Base-by-base conservation (phyloP, 805 yeast genomes). In the Schwanniomyces yamadae region DNA sequence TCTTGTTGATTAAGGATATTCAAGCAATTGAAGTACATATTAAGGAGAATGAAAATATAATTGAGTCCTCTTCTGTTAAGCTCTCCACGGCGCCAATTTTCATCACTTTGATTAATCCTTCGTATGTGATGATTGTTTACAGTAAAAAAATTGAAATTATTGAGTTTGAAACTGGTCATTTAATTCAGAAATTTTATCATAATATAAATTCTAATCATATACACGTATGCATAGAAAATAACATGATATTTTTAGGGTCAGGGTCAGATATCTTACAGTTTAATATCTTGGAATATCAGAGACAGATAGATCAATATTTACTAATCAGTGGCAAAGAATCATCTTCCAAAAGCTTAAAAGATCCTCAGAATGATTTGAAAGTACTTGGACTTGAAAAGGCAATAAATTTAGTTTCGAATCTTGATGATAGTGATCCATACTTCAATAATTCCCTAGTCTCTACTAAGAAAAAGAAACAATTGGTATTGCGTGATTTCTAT, bases 301-400 rank as follows among this genome's bases (percentile, higher is more conserved):
- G 53, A 20, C 72, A 67, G 38, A 52, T 67, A 10, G 66, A 63
- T 23, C 69, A 64, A 33, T 67, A 52, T 36, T 44, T 65, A 16
- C 50, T 52, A 8, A 37, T 36, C 3, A 44, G 49, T 10, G 57
- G 55, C 5, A 52, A 46, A 35, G 48, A 46, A 3, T 31, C 43
- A 1, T 20, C 43, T 1, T 26, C 37, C 8, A 45, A 44, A 15
- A 45, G 37, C 21, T 36, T 40, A 10, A 53, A 45, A 22, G 66
- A 59, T 25, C 59, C 62, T 4, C 36, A 33, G 3, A 46, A 53
- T 23, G 71, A 66, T 39, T 39, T 54, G 20, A 48, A 58, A 12
- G 37, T 62, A 5, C 43, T 52, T 12, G 74, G 72, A 0, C 36
- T 67, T 6, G 54, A 57, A 11, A 59, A 55, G 23, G 63, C 70